Evolutionary conservation across 2,329 filamentous ascomycete genomes (phyloP), one percentile per base, ranked within the genome.

Genomic region (Zymoseptoria pseudotritici): DNA sequence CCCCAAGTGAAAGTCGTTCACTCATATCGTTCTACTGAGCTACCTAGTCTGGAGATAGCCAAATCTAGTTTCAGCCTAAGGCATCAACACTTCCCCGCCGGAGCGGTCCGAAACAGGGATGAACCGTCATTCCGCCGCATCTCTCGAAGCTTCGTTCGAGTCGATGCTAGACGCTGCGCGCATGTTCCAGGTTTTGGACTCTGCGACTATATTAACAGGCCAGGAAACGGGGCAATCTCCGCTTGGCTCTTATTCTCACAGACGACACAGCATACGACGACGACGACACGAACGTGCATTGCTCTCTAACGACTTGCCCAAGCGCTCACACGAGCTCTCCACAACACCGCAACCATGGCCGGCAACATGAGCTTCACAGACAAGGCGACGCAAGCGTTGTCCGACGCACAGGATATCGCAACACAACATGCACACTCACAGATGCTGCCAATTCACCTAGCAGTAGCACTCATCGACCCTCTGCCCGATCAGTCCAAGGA

Each of bases 331-430:
- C 36, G 36, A 46, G 36, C 36, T 46, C 36, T 2, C 4, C 4
- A 46, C 52, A 53, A 21, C 17, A 64, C 58, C 56, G 58, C 67
- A 61, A 84, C 67, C 67, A 90, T 91, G 88, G 84, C 83, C 76
- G 83, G 86, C 56, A 84, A 86, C 70, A 90, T 92, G 86, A 88
- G 95, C 74, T 97, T 97, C 74, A 99, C 94, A 66, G 93, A 97
- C 77, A 82, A 89, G 77, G 94, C 90, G 66, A 89, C 92, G 73
- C 90, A 93, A 79, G 89, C 93, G 70, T 82, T 99, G 73, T 85
- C 89, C 70, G 91, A 97, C 75, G 90, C 92, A 75, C 92, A 94
- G 81, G 81, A 84, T 61, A 82, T 97, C 69, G 91, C 93, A 67
- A 86, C 91, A 75, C 88, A 94, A 78, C 96, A 97, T 74, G 85